Percentiles rank a stretch among this genome's conserved stretches.
Conservation (phyloP, 2,329 filamentous ascomycete species). For the Nemania sp. region DNA sequence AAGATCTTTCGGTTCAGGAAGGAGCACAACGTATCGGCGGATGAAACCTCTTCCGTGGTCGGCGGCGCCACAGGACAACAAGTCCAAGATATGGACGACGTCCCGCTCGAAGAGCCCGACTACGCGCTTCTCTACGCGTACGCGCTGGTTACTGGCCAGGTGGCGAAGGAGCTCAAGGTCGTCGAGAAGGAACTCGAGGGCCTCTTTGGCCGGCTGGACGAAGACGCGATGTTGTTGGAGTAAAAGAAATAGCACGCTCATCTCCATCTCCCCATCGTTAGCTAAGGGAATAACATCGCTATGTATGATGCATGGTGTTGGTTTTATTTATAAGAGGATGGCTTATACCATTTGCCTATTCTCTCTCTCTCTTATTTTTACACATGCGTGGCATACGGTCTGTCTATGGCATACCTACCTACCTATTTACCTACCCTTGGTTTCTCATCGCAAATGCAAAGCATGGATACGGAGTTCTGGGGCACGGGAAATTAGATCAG, state of each 20-base stretch:
- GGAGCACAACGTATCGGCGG: conserved; percentile 56
- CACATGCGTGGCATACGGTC: too few species aligned
- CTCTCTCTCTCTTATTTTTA: too few species aligned
- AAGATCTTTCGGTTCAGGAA: conserved; percentile 88
- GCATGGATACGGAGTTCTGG: too few species aligned
- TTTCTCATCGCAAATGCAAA: neutral
- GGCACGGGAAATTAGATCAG: too few species aligned
- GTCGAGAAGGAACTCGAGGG: conserved; percentile 65
- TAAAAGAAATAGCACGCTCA: conserved; percentile 33
- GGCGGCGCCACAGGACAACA: conserved; percentile 22
- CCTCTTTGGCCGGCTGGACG: conserved; percentile 65
- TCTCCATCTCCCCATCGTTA: neutral
- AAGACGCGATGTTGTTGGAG: conserved; percentile 62
- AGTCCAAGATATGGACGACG: conserved; percentile 39
- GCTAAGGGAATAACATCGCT: too few species aligned
- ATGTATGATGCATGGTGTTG: too few species aligned
- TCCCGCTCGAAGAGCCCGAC: conserved; percentile 71
- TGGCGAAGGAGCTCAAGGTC: conserved; percentile 66
- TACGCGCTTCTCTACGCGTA: conserved; percentile 94
- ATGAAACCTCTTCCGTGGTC: conserved; percentile 35
- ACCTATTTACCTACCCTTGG: neutral
- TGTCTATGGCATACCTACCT: neutral
- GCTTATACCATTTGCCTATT: too few species aligned
- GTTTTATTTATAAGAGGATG: too few species aligned
- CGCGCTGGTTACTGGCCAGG: conserved; percentile 69